Conservation (phyloP, 1,284 basidiomycete genomes). For the Filobasidium uniguttulatum region DNA sequence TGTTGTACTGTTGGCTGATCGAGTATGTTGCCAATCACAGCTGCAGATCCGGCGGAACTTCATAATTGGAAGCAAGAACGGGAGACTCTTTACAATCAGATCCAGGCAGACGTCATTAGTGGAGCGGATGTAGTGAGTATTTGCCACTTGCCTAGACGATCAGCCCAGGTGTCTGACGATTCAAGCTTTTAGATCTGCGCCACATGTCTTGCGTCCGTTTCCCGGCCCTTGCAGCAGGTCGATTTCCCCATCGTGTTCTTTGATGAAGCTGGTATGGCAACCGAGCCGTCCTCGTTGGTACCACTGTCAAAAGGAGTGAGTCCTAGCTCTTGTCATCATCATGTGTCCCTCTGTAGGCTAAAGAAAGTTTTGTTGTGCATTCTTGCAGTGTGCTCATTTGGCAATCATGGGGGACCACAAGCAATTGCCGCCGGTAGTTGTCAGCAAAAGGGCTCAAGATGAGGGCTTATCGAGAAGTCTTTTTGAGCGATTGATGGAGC, state of each 20-base stretch:
- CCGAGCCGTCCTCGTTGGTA: constrained; percentile 73
- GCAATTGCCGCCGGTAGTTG: constrained; percentile 82
- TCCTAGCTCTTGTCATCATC: constrained; percentile 18
- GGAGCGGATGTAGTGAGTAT: constrained; percentile 58
- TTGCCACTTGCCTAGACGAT: background rate
- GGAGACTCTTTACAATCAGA: constrained; percentile 9
- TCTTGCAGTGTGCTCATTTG: constrained; percentile 55
- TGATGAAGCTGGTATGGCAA: constrained; percentile 92
- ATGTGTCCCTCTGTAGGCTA: background rate
- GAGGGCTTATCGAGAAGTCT: constrained; percentile 65
- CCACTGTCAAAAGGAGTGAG: constrained; percentile 77
- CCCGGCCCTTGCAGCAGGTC: constrained; percentile 44
- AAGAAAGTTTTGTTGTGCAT: constrained; percentile 17
- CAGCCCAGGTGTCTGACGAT: constrained; percentile 2
- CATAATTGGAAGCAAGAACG: too few relatives aligned
- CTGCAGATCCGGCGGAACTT: too few relatives aligned
- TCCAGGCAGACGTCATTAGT: constrained; percentile 46
- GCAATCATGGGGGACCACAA: constrained; percentile 91
- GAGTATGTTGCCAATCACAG: too few relatives aligned
- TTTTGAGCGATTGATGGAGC: constrained; percentile 73
- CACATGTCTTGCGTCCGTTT: constrained; percentile 55
- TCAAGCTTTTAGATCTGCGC: constrained; percentile 55
- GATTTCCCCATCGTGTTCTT: constrained; percentile 90
- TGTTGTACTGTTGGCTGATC: too few relatives aligned
- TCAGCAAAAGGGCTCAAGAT: constrained; percentile 52